These are phyloP conservation scores for Apodospora peruviana DNA, from an alignment of 495 filamentous ascomycete species.

Conservation along the genomic window DNA sequence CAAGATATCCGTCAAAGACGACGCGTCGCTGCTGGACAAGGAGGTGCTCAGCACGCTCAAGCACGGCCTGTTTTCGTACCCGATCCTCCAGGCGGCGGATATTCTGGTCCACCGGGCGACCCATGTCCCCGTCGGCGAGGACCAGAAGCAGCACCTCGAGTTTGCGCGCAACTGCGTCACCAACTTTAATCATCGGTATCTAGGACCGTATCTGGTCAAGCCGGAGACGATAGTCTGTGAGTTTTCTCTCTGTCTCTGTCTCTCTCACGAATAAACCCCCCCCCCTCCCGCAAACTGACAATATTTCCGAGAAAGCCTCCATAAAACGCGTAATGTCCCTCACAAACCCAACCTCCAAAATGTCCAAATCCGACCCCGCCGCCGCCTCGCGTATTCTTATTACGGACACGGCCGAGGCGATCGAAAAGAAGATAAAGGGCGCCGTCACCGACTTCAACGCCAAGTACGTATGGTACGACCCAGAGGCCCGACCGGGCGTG, in stretches of 20 bases:
- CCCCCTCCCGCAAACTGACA: neutral
- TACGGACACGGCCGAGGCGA: conserved; percentile 57
- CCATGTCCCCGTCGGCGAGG: conserved; percentile 92
- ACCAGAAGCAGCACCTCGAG: conserved; percentile 91
- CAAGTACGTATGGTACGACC: conserved; percentile 64
- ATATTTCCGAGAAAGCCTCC: no score
- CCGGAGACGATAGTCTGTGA: conserved; percentile 76
- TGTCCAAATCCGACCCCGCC: conserved; percentile 83
- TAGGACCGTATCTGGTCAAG: conserved; percentile 48
- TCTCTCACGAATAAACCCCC: neutral
- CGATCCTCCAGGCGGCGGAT: conserved; percentile 92
- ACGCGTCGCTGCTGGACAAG: conserved; percentile 47
- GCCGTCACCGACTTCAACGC: conserved; percentile 79
- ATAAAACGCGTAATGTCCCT: conserved; percentile 88
- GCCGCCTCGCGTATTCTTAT: conserved; percentile 73
- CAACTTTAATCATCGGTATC: conserved; percentile 75
- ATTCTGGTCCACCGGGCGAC: conserved; percentile 85
- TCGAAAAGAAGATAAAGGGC: conserved; percentile 58
- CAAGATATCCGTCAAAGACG: conserved; percentile 58
- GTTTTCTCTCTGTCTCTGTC: conserved; percentile 10
- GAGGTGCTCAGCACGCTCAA: conserved; percentile 57
- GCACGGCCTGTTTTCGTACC: conserved; percentile 93
- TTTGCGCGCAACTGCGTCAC: conserved; percentile 78
- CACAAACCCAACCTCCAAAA: conserved; percentile 67
- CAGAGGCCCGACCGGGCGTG: conserved; percentile 65